Percentiles rank a stretch among this genome's conserved stretches.
These are phyloP conservation scores for Aspergillus spinulosporus DNA, from an alignment of 2,329 filamentous ascomycete species.

Conservation along the genomic window DNA sequence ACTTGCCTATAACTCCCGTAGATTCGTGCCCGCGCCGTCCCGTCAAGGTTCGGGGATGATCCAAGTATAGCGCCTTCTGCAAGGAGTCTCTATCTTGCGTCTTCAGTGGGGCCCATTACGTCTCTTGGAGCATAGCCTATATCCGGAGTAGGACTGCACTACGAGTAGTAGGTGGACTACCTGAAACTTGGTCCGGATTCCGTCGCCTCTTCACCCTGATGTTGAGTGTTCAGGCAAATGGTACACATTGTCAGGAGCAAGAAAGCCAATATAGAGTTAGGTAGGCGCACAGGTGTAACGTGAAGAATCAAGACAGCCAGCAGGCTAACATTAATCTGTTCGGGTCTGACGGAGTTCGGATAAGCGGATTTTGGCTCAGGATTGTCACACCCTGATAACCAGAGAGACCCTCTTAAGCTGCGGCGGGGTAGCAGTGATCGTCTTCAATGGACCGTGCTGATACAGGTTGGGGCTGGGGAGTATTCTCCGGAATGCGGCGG, in stretches of 20 bases:
- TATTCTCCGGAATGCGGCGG: constrained; percentile 9
- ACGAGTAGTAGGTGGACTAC: not conserved
- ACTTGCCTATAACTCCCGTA: constrained; percentile 19
- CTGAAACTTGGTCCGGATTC: not conserved
- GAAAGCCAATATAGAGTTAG: constrained; percentile 1
- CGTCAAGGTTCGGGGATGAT: constrained; percentile 40
- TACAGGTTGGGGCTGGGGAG: not conserved
- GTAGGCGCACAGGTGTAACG: constrained; percentile 1
- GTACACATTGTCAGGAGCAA: not conserved
- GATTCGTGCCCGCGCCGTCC: constrained; percentile 35
- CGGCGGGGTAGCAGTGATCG: constrained; percentile 1
- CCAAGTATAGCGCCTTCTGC: constrained; percentile 29
- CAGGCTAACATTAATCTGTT: constrained; percentile 3
- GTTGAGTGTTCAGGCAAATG: not conserved
- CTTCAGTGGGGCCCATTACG: constrained; percentile 3
- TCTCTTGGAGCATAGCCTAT: not conserved
- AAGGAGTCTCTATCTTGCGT: constrained; percentile 26
- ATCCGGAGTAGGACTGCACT: not conserved
- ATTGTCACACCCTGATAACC: constrained; percentile 8
- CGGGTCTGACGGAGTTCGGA: constrained; percentile 6
- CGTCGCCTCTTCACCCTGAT: not conserved
- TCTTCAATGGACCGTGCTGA: constrained; percentile 7
- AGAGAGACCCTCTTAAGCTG: constrained; percentile 5
- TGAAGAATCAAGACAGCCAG: not conserved
- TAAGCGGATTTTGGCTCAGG: constrained; percentile 8